Conservation (phyloP, 2,329 filamentous ascomycete species). For the Monosporascus cannonballus region DNA sequence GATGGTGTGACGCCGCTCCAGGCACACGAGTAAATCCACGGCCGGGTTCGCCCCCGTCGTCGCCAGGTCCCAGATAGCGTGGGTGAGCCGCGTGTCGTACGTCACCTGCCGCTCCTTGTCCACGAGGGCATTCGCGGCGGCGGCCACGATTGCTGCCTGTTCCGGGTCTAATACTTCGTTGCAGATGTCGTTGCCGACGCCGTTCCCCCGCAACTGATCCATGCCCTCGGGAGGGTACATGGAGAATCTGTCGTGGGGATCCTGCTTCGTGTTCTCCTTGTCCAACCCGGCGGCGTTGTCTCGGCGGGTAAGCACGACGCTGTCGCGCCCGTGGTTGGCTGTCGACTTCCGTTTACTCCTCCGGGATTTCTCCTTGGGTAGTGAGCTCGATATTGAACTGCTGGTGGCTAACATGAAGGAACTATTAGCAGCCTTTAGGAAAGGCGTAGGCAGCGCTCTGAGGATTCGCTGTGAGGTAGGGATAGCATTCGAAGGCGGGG, state of each 20-base stretch:
- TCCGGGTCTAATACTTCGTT: constrained; percentile 8
- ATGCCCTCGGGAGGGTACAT: constrained; percentile 39
- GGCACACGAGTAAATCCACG: constrained; percentile 84
- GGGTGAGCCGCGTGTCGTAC: constrained; percentile 82
- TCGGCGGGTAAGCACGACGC: constrained; percentile 26
- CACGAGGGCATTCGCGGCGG: constrained; percentile 54
- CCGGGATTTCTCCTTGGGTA: constrained; percentile 58
- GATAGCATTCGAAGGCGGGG: constrained; percentile 76
- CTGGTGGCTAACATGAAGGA: constrained; percentile 92
- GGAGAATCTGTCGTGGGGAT: constrained; percentile 19
- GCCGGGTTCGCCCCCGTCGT: constrained; percentile 90
- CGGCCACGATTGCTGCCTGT: constrained; percentile 34
- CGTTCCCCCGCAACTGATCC: constrained; percentile 36
- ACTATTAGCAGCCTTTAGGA: constrained; percentile 91
- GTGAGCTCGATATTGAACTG: constrained; percentile 72
- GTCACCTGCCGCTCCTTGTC: constrained; percentile 66
- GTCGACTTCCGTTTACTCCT: constrained; percentile 54
- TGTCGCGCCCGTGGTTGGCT: constrained; percentile 29
- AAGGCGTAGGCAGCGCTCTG: constrained; percentile 79
- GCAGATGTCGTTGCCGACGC: constrained; percentile 12
- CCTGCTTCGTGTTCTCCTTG: constrained; percentile 41
- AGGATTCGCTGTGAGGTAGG: constrained; percentile 89
- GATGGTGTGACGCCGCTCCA: constrained; percentile 85
- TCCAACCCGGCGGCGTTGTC: constrained; percentile 35
- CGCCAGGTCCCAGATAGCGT: constrained; percentile 89